Conservation (phyloP, 495 filamentous ascomycete species). For the Annulohypoxylon bovei region DNA sequence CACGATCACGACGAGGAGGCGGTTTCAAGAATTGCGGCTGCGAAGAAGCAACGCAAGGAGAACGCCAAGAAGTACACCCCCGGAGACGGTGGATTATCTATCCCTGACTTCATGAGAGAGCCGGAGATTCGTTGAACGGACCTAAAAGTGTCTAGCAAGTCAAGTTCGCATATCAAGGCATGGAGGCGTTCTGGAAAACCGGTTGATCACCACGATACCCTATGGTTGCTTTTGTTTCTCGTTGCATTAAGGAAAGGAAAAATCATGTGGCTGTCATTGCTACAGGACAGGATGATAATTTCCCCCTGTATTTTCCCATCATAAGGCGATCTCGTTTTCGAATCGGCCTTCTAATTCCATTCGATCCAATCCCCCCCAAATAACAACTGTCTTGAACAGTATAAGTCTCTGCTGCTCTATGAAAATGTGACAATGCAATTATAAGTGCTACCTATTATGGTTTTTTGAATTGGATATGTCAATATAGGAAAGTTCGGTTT, state of each 20-base stretch:
- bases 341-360: background rate
- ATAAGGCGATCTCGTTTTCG: background rate
- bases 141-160: background rate
- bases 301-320: background rate
- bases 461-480: background rate
- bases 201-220: slow-evolving; percentile 32
- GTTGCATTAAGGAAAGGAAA: background rate
- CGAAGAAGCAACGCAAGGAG: slow-evolving; percentile 31
- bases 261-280: background rate
- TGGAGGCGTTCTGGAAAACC: slow-evolving; percentile 31
- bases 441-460: background rate
- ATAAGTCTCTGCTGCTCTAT: background rate
- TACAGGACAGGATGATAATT: background rate
- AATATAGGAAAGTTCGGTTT: background rate
- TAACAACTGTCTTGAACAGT: background rate
- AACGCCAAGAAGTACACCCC: slow-evolving; percentile 40
- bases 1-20: slow-evolving; percentile 48
- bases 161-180: background rate
- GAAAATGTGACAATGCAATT: background rate
- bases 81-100: slow-evolving; percentile 46
- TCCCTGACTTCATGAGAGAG: slow-evolving; percentile 57
- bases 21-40: slow-evolving; percentile 15
- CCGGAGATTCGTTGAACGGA: slow-evolving; percentile 54
- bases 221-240: background rate
- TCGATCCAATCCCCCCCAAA: background rate